Evolutionary conservation across 2,329 filamentous ascomycete genomes (phyloP).

Genomic region (Epichloe brachyelytri): DNA sequence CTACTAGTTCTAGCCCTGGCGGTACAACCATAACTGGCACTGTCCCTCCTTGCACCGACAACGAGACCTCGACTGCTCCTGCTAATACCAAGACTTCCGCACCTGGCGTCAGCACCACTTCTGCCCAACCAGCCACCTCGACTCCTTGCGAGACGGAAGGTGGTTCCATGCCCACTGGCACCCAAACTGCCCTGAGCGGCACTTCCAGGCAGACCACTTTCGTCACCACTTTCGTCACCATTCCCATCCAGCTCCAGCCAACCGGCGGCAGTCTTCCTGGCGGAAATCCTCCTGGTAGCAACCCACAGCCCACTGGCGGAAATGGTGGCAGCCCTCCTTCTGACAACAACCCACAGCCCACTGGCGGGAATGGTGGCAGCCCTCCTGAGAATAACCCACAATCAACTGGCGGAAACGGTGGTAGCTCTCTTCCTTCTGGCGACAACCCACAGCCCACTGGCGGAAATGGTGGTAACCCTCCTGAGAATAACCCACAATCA

Average conservation of each 20-base stretch:
- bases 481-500: too few species aligned
- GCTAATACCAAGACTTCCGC: not conserved
- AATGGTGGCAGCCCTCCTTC: too few species aligned
- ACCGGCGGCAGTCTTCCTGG: not conserved
- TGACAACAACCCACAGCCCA: not conserved
- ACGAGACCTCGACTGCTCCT: not conserved
- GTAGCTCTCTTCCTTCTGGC: too few species aligned
- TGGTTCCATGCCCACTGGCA: not conserved
- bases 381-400: too few species aligned
- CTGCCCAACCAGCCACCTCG: not conserved
- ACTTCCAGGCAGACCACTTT: not conserved
- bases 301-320: not conserved
- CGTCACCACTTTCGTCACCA: slow-evolving; percentile 1
- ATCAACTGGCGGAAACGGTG: too few species aligned
- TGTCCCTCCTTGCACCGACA: not conserved
- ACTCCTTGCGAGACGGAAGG: not conserved
- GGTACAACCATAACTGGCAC: too few species aligned
- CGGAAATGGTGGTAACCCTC: too few species aligned
- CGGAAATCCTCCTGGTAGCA: not conserved
- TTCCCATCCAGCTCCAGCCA: slow-evolving; percentile 1
- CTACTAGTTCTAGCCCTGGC: too few species aligned
- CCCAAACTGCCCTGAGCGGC: not conserved
- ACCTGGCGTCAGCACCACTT: not conserved
- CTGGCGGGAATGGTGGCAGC: too few species aligned
- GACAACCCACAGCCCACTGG: too few species aligned